Percentiles rank a stretch among this genome's conserved stretches.
phyloP scores from a whole-genome alignment of 2,329 filamentous ascomycete genomes.

The Knoxdaviesia proteae region DNA sequence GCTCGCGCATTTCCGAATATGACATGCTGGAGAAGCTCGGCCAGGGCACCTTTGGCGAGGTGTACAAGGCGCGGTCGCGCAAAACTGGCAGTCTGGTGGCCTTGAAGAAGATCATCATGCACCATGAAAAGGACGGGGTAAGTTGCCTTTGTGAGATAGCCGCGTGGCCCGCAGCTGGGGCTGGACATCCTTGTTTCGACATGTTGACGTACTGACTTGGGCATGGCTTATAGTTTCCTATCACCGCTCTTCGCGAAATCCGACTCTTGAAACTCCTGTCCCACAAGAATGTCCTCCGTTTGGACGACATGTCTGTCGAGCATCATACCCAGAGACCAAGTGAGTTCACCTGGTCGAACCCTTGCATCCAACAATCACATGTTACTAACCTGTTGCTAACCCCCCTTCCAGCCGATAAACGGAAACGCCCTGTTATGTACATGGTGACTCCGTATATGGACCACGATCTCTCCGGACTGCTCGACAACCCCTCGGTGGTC shows the following conservation, averaged over 20 bases:
- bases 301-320: conserved; percentile 96
- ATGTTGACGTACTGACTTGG: not conserved
- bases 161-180: no score
- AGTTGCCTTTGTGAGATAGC: conserved; percentile 11
- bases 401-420: conserved; percentile 40
- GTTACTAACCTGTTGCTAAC: not conserved
- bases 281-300: conserved; percentile 65
- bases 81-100: conserved; percentile 60
- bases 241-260: conserved; percentile 91
- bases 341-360: conserved; percentile 12
- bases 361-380: no score
- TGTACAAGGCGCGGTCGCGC: conserved; percentile 69
- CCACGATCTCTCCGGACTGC: conserved; percentile 87
- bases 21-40: conserved; percentile 68
- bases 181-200: no score
- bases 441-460: conserved; percentile 99
- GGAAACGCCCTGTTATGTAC: conserved; percentile 75
- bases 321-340: conserved; percentile 34
- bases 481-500: conserved; percentile 80
- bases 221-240: conserved; percentile 51
- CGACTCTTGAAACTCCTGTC: conserved; percentile 92
- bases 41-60: conserved; percentile 92
- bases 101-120: conserved; percentile 97
- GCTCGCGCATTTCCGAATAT: conserved; percentile 65
- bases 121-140: conserved; percentile 94